Percentiles rank a stretch among this genome's conserved stretches.
These are phyloP conservation scores for Vitis riparia DNA, from an alignment of 164 flowering plant genomes.

Conservation along the genomic window DNA sequence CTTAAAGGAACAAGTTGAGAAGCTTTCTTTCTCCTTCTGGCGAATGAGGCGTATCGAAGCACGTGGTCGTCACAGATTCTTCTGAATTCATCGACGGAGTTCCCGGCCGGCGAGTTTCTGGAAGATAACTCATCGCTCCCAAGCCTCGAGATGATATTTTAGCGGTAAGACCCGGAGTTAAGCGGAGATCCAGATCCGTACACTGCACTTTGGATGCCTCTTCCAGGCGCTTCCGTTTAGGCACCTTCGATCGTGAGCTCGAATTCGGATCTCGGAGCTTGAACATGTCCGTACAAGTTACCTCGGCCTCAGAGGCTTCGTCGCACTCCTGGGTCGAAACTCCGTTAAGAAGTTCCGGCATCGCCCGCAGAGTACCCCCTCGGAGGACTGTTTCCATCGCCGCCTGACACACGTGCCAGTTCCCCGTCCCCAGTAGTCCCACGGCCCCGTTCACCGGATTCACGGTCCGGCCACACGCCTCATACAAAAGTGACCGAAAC, in stretches of 20 bases:
- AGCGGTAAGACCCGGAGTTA: slow-evolving; percentile 29
- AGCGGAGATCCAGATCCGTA: slow-evolving; percentile 59
- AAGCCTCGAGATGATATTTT: not conserved
- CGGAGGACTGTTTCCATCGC: slow-evolving; percentile 78
- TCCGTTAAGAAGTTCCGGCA: slow-evolving; percentile 38
- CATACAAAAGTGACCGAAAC: slow-evolving; percentile 70
- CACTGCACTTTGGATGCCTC: slow-evolving; percentile 13
- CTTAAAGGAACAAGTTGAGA: slow-evolving; percentile 37
- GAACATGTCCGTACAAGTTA: slow-evolving; percentile 22
- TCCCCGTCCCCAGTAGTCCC: slow-evolving; percentile 78
- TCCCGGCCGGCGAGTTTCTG: slow-evolving; percentile 43
- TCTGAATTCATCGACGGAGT: slow-evolving; percentile 75
- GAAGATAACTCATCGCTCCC: not conserved
- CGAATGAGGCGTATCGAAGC: slow-evolving; percentile 18
- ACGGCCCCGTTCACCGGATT: slow-evolving; percentile 92
- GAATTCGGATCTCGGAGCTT: slow-evolving; percentile 18
- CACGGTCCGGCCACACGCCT: slow-evolving; percentile 87
- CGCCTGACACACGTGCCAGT: slow-evolving; percentile 80
- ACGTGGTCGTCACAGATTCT: slow-evolving; percentile 63
- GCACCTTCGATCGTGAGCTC: slow-evolving; percentile 16
- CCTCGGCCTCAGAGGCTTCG: slow-evolving; percentile 35
- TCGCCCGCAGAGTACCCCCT: slow-evolving; percentile 63
- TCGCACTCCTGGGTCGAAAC: slow-evolving; percentile 25
- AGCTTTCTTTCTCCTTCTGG: slow-evolving; percentile 23
- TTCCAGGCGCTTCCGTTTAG: slow-evolving; percentile 29